These are phyloP conservation scores for Graphilbum fragrans DNA, from an alignment of 2,329 filamentous ascomycete species.

Conservation along the genomic window DNA sequence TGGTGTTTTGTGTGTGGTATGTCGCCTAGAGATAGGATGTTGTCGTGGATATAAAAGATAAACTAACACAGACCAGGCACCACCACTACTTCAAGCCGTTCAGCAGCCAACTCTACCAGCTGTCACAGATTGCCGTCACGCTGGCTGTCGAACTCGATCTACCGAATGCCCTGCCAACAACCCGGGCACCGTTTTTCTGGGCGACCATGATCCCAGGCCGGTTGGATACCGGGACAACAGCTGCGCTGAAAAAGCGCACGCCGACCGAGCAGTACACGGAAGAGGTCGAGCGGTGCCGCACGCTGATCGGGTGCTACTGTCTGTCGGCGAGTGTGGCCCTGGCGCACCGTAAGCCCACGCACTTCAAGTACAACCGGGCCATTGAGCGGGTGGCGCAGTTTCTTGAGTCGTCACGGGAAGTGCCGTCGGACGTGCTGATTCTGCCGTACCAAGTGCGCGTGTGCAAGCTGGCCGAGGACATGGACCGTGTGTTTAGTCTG, in stretches of 20 bases:
- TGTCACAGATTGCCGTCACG: constrained; percentile 11
- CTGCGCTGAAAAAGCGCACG: neutral
- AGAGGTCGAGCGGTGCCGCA: constrained; percentile 10
- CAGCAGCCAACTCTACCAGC: constrained; percentile 12
- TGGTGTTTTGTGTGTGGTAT: constrained; percentile 12
- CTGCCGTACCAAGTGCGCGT: constrained; percentile 9
- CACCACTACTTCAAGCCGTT: constrained; percentile 9
- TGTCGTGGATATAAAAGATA: too few species aligned
- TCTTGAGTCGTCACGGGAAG: constrained; percentile 3
- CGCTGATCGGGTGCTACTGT: constrained; percentile 11
- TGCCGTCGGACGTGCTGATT: constrained; percentile 6
- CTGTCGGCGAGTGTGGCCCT: constrained; percentile 11
- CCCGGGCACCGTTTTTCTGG: neutral
- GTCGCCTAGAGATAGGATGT: neutral
- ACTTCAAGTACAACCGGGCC: constrained; percentile 9
- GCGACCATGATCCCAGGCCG: neutral
- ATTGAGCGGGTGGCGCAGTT: constrained; percentile 9
- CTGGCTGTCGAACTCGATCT: constrained; percentile 12
- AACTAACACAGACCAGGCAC: constrained; percentile 8
- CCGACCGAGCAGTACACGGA: constrained; percentile 1
- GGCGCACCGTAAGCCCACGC: constrained; percentile 10
- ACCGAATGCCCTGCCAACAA: neutral
- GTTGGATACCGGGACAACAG: neutral
- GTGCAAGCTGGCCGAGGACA: constrained; percentile 11
- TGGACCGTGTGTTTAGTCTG: constrained; percentile 8